phyloP scores from a whole-genome alignment of 768 basidiomycete species.

The Pleurotus tuber-regium region DNA sequence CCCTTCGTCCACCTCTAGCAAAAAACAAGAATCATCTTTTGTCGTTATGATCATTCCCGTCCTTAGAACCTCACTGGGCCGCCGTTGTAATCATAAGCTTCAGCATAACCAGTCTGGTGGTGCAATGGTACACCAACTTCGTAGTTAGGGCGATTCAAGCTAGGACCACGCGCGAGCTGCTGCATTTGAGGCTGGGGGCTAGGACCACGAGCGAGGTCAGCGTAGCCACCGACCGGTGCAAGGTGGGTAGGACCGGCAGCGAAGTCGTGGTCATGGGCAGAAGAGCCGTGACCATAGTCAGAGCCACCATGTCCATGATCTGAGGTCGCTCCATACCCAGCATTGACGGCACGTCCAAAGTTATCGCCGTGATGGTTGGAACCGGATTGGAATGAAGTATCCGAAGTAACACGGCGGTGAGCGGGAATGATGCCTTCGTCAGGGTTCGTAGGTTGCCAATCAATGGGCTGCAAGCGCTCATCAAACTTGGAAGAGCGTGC shows the following conservation, averaged over 20 bases:
- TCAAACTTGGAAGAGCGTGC: conserved; percentile 78
- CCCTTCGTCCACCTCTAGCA: not conserved
- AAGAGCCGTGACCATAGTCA: conserved; percentile 22
- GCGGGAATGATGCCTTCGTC: conserved; percentile 47
- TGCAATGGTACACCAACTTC: conserved; percentile 59
- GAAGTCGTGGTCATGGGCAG: conserved; percentile 69
- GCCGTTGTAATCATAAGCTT: conserved; percentile 32
- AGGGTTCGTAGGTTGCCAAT: conserved; percentile 73
- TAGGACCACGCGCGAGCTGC: conserved; percentile 48
- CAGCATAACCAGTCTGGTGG: conserved; percentile 45
- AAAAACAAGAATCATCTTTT: conserved; percentile 2
- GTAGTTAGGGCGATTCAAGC: conserved; percentile 44
- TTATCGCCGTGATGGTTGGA: conserved; percentile 30
- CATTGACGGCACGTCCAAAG: conserved; percentile 21
- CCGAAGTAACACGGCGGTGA: conserved; percentile 53
- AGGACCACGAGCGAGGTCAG: conserved; percentile 75
- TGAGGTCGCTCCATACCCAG: conserved; percentile 25
- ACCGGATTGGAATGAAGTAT: conserved; percentile 66
- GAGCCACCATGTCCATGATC: conserved; percentile 30
- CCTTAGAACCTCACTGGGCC: conserved; percentile 4
- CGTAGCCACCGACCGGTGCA: conserved; percentile 77
- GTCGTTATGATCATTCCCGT: not conserved
- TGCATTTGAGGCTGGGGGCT: conserved; percentile 69
- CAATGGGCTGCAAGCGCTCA: conserved; percentile 82
- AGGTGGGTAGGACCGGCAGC: conserved; percentile 57